A percentile compares a stretch with the other conserved stretches of the same genome.
Evolutionary conservation across 2,329 filamentous ascomycete genomes (phyloP).

Genomic region (Nemania diffusa): DNA sequence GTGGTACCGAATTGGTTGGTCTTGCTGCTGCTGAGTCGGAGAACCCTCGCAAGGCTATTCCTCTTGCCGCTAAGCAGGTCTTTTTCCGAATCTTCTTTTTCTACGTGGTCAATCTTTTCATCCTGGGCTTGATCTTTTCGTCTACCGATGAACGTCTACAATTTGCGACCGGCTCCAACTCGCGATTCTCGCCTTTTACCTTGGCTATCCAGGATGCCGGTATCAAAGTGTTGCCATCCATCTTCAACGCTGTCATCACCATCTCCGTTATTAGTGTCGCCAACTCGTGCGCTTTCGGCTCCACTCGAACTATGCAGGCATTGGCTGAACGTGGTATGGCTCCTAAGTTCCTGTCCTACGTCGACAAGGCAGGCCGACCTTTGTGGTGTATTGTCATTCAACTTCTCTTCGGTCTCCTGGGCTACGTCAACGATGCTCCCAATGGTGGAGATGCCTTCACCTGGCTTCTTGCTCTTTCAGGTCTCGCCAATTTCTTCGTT

Average conservation of each 20-base stretch:
- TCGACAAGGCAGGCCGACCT: slow-evolving; percentile 70
- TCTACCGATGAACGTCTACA: slow-evolving; percentile 56
- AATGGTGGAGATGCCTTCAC: slow-evolving; percentile 62
- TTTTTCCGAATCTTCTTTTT: slow-evolving; percentile 66
- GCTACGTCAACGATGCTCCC: slow-evolving; percentile 63
- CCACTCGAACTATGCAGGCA: slow-evolving; percentile 62
- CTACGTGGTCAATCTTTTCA: slow-evolving; percentile 63
- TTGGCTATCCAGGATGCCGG: slow-evolving; percentile 62
- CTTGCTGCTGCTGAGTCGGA: slow-evolving; percentile 62
- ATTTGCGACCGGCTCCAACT: slow-evolving; percentile 54
- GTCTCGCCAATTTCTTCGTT: slow-evolving; percentile 78
- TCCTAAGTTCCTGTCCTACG: slow-evolving; percentile 66
- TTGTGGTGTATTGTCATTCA: slow-evolving; percentile 64
- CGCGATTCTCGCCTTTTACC: slow-evolving; percentile 61
- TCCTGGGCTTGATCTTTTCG: slow-evolving; percentile 62
- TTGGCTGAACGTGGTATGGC: slow-evolving; percentile 62
- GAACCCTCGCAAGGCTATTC: slow-evolving; percentile 61
- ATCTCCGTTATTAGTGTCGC: slow-evolving; percentile 63
- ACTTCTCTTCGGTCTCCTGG: slow-evolving; percentile 67
- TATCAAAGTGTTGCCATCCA: slow-evolving; percentile 60
- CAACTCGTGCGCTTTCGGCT: slow-evolving; percentile 63
- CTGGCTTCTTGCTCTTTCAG: slow-evolving; percentile 77
- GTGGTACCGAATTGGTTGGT: slow-evolving; percentile 63
- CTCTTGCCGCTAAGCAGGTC: slow-evolving; percentile 63
- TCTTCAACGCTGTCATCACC: slow-evolving; percentile 65